These are phyloP conservation scores for Casuarina cunninghamiana DNA, from an alignment of 306 rosid species.

Conservation along the genomic window DNA sequence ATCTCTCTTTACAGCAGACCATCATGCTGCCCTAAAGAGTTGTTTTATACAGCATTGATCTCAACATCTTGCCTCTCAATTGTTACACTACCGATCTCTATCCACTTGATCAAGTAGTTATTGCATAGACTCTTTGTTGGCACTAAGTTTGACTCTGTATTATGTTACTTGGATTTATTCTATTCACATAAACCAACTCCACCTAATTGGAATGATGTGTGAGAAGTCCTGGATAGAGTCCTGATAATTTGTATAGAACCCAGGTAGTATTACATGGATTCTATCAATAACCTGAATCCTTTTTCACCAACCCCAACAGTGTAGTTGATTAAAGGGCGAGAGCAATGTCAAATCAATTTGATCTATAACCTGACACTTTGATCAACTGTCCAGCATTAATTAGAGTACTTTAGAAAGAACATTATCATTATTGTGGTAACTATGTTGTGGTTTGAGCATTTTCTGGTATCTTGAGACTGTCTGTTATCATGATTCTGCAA, in stretches of 20 bases:
- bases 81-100: background rate
- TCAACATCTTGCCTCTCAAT: background rate
- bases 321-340: too few relatives aligned
- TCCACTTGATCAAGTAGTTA: background rate
- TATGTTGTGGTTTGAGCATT: conserved; percentile 3
- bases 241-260: background rate
- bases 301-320: too few relatives aligned
- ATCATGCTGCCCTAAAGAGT: too few relatives aligned
- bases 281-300: too few relatives aligned
- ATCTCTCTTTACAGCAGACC: background rate
- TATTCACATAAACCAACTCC: background rate
- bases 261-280: background rate
- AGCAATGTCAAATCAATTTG: background rate
- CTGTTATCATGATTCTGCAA: background rate
- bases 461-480: conserved; percentile 7
- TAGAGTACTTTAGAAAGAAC: conserved; percentile 2
- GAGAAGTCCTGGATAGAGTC: background rate
- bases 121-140: background rate
- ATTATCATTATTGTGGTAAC: background rate
- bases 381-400: conserved; percentile 1
- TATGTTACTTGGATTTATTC: background rate
- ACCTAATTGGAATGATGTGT: background rate
- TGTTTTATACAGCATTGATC: background rate
- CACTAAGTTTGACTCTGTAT: background rate
- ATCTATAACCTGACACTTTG: background rate